Evolutionary conservation across 306 rosid genomes (phyloP).

Genomic region (Rubus parviflorus): DNA sequence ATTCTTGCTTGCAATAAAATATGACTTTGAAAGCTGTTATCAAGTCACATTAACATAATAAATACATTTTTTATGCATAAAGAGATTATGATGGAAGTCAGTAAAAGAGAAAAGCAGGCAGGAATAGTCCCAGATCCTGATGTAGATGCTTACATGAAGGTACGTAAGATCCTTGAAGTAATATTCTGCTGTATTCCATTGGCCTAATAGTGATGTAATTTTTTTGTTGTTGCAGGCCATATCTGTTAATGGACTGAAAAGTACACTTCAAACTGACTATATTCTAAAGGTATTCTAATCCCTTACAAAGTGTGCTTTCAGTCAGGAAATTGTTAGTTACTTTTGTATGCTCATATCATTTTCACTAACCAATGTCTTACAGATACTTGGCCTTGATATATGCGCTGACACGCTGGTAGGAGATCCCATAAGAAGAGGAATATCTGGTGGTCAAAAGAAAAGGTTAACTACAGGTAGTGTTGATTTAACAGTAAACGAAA

Average conservation of each 20-base stretch:
- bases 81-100: constrained; percentile 67
- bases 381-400: constrained; percentile 79
- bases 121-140: constrained; percentile 74
- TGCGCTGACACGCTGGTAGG: constrained; percentile 65
- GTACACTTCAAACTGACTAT: constrained; percentile 47
- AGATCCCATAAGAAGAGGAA: constrained; percentile 66
- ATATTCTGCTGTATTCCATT: neutral
- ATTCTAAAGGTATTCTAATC: constrained; percentile 37
- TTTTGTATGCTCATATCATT: neutral
- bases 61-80: constrained; percentile 7
- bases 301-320: neutral
- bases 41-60: neutral
- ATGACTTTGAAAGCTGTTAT: neutral
- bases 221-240: constrained; percentile 33
- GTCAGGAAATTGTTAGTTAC: neutral
- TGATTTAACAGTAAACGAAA: constrained; percentile 14
- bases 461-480: constrained; percentile 67
- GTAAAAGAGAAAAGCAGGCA: constrained; percentile 58
- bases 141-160: constrained; percentile 84
- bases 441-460: constrained; percentile 81
- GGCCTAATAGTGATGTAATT: neutral
- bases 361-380: neutral
- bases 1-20: neutral
- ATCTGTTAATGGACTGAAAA: constrained; percentile 32
- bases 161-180: constrained; percentile 5